Percentiles rank a stretch among this genome's conserved stretches.
These are phyloP conservation scores for Coniochaeta sp. DNA, from an alignment of 2,329 filamentous ascomycete species.

Conservation along the genomic window DNA sequence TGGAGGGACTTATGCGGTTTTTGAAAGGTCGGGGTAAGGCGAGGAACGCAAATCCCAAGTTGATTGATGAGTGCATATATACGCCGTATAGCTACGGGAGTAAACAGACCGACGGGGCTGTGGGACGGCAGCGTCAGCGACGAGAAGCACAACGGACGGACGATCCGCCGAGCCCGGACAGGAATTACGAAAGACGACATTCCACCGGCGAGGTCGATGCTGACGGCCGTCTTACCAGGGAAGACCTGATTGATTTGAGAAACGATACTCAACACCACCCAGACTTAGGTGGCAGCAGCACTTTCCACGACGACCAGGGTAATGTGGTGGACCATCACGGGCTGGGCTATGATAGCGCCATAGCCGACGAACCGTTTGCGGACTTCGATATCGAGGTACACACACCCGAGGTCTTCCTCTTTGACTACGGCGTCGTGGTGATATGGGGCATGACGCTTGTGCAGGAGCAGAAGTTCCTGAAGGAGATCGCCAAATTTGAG, in stretches of 20 bases:
- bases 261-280: constrained; percentile 6
- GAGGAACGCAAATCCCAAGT: constrained; percentile 75
- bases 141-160: constrained; percentile 17
- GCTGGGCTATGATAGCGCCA: constrained; percentile 21
- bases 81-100: constrained; percentile 77
- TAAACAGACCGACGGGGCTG: constrained; percentile 26
- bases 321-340: constrained; percentile 13
- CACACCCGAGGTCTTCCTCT: constrained; percentile 90
- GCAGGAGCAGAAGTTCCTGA: constrained; percentile 85
- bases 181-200: constrained; percentile 59
- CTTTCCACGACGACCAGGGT: constrained; percentile 16
- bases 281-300: neutral
- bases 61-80: constrained; percentile 97
- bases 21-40: constrained; percentile 76
- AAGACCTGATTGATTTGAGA: constrained; percentile 58
- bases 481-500: constrained; percentile 92
- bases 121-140: constrained; percentile 19
- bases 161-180: constrained; percentile 28
- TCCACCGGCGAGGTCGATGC: constrained; percentile 68
- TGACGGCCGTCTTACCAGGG: constrained; percentile 46
- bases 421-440: constrained; percentile 95
- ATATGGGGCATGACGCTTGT: constrained; percentile 96
- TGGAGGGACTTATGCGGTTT: constrained; percentile 84
- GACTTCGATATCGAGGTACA: constrained; percentile 86
- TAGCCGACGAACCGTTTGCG: constrained; percentile 33